Evolutionary conservation across 2,329 filamentous ascomycete species (phyloP).

Genomic region (Calonectria pteridis): DNA sequence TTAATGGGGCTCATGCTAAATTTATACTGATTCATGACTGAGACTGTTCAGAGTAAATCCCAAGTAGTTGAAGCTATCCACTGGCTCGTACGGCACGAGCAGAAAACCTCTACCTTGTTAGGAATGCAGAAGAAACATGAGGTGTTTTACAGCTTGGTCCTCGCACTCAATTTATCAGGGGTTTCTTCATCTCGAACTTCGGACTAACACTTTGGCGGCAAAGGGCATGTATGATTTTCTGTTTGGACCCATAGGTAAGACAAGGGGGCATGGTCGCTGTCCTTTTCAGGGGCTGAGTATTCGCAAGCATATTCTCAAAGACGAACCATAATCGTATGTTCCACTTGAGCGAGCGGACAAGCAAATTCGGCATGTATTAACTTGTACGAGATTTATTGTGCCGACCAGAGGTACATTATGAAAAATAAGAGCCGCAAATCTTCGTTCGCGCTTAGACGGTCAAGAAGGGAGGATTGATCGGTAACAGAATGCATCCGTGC

Average conservation of each 20-base stretch:
- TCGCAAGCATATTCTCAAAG: background rate
- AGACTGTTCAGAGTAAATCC: no score
- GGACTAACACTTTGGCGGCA: background rate
- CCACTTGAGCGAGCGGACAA: no score
- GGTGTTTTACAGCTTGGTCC: background rate
- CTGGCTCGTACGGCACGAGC: no score
- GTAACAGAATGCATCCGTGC: background rate
- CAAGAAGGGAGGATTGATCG: background rate
- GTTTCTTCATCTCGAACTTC: background rate
- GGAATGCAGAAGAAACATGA: background rate
- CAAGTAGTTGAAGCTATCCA: no score
- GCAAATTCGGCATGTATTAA: no score
- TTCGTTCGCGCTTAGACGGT: background rate
- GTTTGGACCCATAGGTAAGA: background rate
- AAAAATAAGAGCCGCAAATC: background rate
- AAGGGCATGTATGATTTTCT: background rate
- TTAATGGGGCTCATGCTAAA: no score
- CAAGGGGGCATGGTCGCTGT: background rate
- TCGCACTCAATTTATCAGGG: background rate
- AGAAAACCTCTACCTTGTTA: no score
- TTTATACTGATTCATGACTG: background rate
- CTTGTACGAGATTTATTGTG: no score
- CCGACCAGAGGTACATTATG: no score
- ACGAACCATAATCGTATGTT: background rate
- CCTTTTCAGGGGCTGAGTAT: background rate